Percentiles rank a stretch among this genome's conserved stretches.
These are phyloP conservation scores for Zygnema cylindricum DNA, from an alignment of 139 green algal species.

Conservation along the genomic window DNA sequence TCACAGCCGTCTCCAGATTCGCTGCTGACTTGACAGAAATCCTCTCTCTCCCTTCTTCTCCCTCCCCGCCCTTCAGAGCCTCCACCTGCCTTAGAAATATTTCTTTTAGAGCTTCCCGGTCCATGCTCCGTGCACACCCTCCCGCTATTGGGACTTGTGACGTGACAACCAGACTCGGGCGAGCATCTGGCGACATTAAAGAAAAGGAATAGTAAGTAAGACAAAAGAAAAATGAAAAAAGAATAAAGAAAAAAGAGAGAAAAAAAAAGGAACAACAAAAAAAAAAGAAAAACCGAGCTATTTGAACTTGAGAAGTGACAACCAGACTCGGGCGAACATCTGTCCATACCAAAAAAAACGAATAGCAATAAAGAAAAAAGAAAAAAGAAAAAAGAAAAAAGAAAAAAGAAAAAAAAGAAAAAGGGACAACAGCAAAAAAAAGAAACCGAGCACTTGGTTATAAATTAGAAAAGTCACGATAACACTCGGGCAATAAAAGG, in stretches of 20 bases:
- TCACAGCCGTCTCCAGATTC: neutral
- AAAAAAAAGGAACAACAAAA: neutral
- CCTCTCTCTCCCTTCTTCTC: neutral
- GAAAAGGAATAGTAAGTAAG: neutral
- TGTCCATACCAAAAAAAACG: neutral
- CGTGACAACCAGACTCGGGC: neutral
- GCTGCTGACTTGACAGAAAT: neutral
- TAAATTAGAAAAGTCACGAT: too few relatives aligned
- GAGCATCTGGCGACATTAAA: neutral
- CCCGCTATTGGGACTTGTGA: conserved; percentile 6
- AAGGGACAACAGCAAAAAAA: neutral
- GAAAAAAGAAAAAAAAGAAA: neutral
- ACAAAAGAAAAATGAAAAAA: neutral
- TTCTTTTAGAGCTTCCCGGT: neutral
- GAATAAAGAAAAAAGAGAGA: neutral
- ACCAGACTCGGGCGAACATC: neutral
- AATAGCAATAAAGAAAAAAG: neutral
- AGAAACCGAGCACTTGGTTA: neutral
- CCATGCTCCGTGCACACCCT: neutral
- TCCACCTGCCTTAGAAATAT: neutral
- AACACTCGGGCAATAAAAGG: too few relatives aligned
- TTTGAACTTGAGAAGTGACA: neutral
- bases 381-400: neutral
- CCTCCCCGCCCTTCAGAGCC: neutral
- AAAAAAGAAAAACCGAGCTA: neutral